Base-by-base conservation (phyloP, 1,139 yeast species). In the Ashbya aceris region DNA sequence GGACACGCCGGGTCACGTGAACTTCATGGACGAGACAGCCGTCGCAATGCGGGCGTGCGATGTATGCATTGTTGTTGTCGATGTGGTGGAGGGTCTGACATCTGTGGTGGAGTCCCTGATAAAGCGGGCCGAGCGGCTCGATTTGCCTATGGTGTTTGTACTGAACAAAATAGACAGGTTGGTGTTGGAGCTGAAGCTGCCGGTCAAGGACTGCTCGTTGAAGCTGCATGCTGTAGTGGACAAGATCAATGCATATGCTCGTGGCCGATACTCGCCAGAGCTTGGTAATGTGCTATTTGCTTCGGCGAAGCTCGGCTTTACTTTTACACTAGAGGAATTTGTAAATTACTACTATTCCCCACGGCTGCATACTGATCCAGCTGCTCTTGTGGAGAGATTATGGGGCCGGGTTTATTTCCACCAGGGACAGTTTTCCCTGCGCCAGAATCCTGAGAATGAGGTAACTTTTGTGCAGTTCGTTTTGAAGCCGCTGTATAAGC, bases 1-100 rank as follows among this genome's bases (percentile, higher is more conserved):
- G 1, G 98, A 93, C 54, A 71, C 95, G 0, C 99, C 99, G 0
- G 99, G 99, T 0, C 97, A 91, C 62, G 73, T 76, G 1, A 81
- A 86, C 54, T 91, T 91, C 56, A 63, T 71, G 28, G 96, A 85
- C 55, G 97, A 91, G 53, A 66, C 77, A 2, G 69, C 76, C 0
- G 71, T 77, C 0, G 74, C 83, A 0, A 60, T 80, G 14, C 61
- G 76, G 27, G 68, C 78, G 1, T 74, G 74, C 0, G 97, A 91
- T 49, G 78, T 82, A 2, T 76, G 74, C 0, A 66, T 81, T 0
- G 61, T 89, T 1, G 83, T 86, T 1, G 67, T 91, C n/a, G 98
- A 93, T 61, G 81, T 74, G 1, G 79, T 86, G 1, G 96, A 89
- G 57, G 97, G 97, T 0, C 57, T 86, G 9, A 75, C 82, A 2